Percentiles rank a stretch among this genome's conserved stretches.
phyloP scores from a whole-genome alignment of 2,329 filamentous ascomycete genomes.

The Cyclaneusma minus region DNA sequence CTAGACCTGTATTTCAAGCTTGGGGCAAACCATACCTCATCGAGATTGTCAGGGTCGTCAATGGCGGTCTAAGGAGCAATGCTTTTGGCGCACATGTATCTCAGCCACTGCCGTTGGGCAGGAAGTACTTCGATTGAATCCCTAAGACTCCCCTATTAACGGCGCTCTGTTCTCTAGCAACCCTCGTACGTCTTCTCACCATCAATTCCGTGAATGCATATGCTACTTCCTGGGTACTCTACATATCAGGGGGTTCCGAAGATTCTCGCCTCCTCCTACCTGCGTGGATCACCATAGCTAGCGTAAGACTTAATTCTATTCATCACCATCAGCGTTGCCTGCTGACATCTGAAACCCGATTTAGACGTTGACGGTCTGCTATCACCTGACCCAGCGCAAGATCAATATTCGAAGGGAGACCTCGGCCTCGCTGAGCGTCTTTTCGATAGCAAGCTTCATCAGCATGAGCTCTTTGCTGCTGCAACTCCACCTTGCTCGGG shows the following conservation, averaged over 20 bases:
- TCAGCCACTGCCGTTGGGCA: no score
- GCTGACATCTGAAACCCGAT: slow-evolving; percentile 1
- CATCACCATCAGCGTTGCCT: background rate
- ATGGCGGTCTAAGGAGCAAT: no score
- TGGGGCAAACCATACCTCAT: background rate
- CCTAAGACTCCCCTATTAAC: no score
- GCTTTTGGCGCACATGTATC: no score
- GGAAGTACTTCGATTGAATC: no score
- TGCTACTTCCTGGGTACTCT: slow-evolving; percentile 56
- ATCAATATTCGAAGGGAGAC: slow-evolving; percentile 71
- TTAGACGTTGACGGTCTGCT: slow-evolving; percentile 58
- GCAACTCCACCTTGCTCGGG: slow-evolving; percentile 37
- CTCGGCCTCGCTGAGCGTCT: slow-evolving; percentile 60
- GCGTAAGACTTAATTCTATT: slow-evolving; percentile 29
- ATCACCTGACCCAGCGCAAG: slow-evolving; percentile 64
- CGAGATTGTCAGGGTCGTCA: no score
- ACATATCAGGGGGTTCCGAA: slow-evolving; percentile 52
- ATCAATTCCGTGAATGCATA: slow-evolving; percentile 63
- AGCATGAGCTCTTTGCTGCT: slow-evolving; percentile 56
- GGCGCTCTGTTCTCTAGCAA: slow-evolving; percentile 31
- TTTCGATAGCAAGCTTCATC: slow-evolving; percentile 61
- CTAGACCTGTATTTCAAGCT: background rate
- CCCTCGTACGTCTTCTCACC: slow-evolving; percentile 63
- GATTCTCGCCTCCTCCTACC: slow-evolving; percentile 58
- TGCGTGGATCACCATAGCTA: slow-evolving; percentile 66